Percentiles rank a stretch among this genome's conserved stretches.
These are phyloP conservation scores for Rostrohypoxylon terebratum DNA, from an alignment of 495 filamentous ascomycete genomes.

Conservation along the genomic window DNA sequence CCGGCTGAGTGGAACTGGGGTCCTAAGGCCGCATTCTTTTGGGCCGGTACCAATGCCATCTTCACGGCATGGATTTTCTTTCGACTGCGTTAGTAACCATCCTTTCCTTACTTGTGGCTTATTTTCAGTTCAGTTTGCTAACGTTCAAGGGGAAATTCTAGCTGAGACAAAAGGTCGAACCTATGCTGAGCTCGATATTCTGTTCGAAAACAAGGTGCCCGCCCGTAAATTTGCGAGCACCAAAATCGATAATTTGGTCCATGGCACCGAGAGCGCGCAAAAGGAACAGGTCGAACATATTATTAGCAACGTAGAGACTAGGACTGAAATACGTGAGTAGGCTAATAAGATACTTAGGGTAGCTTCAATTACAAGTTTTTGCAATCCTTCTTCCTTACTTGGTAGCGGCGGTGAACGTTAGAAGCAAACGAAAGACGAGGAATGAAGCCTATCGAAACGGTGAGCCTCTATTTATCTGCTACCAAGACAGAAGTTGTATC, in stretches of 20 bases:
- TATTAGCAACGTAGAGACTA: conserved; percentile 17
- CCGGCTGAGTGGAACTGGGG: conserved; percentile 66
- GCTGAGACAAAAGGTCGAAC: conserved; percentile 63
- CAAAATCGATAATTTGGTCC: conserved; percentile 47
- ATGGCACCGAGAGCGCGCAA: conserved; percentile 47
- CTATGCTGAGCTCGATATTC: conserved; percentile 67
- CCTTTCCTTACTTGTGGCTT: conserved; percentile 18
- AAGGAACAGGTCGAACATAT: conserved; percentile 45
- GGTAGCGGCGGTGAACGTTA: background rate
- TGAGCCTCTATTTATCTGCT: background rate
- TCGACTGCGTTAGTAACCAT: conserved; percentile 51
- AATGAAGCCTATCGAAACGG: background rate
- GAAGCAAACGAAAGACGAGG: background rate
- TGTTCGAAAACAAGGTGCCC: conserved; percentile 64
- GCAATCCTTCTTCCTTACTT: background rate
- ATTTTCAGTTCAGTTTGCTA: background rate
- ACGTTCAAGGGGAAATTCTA: background rate
- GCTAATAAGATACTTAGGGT: background rate
- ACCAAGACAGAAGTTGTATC: background rate
- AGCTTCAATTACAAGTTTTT: background rate
- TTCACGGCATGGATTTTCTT: conserved; percentile 58
- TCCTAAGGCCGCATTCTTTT: conserved; percentile 65
- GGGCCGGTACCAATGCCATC: conserved; percentile 63
- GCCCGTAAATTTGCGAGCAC: conserved; percentile 61
- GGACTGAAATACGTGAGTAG: background rate